phyloP scores from a whole-genome alignment of 1,139 yeast genomes.

The Lodderomyces elongisporus region DNA sequence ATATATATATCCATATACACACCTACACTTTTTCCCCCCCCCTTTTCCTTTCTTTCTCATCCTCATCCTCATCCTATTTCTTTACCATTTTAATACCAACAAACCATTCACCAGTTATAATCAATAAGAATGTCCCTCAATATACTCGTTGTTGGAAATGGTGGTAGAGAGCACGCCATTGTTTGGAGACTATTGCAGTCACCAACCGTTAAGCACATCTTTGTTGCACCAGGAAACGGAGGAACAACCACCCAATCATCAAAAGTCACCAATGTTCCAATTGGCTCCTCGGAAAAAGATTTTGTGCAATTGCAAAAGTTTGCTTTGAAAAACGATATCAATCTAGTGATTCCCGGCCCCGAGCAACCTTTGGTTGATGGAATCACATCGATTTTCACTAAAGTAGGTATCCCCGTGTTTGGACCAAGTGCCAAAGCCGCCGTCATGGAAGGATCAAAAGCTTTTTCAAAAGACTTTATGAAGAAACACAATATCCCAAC shows the following conservation, averaged over 20 bases:
- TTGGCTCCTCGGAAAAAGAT: constrained; percentile 57
- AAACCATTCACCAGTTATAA: no score
- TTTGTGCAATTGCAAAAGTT: constrained; percentile 56
- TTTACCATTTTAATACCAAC: no score
- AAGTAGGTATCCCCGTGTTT: constrained; percentile 89
- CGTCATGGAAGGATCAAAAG: constrained; percentile 93
- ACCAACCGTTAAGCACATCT: constrained; percentile 62
- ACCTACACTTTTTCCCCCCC: no score
- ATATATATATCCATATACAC: no score
- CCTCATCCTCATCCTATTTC: not conserved
- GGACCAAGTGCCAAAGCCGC: constrained; percentile 94
- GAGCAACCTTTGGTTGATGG: constrained; percentile 98
- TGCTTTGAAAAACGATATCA: constrained; percentile 63
- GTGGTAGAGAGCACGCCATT: constrained; percentile 98
- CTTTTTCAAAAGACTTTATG: constrained; percentile 93
- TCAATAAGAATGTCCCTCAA: constrained; percentile 42
- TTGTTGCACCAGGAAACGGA: constrained; percentile 96
- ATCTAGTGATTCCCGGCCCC: constrained; percentile 95
- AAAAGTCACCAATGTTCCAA: constrained; percentile 67
- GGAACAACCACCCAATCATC: constrained; percentile 60
- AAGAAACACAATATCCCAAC: constrained; percentile 88
- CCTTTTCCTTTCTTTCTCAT: not conserved
- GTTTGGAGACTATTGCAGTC: constrained; percentile 90
- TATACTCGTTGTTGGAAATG: constrained; percentile 88
- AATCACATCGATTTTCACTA: constrained; percentile 60